Evolutionary conservation across 495 filamentous ascomycete genomes (phyloP), one percentile per base, ranked within the genome.

Genomic region (Pyronema domesticum): DNA sequence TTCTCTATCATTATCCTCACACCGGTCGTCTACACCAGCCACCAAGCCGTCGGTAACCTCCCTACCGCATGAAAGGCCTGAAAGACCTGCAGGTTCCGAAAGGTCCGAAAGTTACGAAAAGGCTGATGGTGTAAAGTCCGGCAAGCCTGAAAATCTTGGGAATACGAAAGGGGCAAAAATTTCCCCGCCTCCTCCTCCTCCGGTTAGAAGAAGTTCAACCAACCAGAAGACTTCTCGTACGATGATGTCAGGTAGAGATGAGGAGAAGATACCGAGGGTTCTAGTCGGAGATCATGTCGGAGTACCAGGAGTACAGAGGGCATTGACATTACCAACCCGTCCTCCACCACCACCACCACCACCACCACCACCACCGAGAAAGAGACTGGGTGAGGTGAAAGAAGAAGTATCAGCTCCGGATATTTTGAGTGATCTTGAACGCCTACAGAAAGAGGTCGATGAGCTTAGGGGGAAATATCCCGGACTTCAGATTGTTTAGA

Each of bases 341-440:
- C 55, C 55, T n/a, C 14, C 56, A 45, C 5, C 34, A 48, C n/a
- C 17, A 43, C 19, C 14, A 30, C 48, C 53, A 18, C 62, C 62
- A 15, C 62, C 61, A 3, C 61, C 50, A 4, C 57, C 61, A 14
- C 60, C 62, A 23, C 54, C 62, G 7, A 51, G 61, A 7, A 51
- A 58, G 8, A 55, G 33, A 23, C 37, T 48, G n/a, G 9, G 39
- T 48, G 18, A 57, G 17, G 60, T 53, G 6, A 23, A 23, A 13
- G 35, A 30, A 35, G 33, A 33, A 23, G n/a, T 9, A 39, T 37
- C 39, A 53, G 57, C 35, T 43, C 33, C 0, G 58, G 64, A 51
- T 45, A 62, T 68, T 14, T 42, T 68, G 14, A 55, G 57, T 7
- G 62, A 68, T 23, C 45, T 65, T 1, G 62, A 65, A 18, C 61